Base-by-base conservation (phyloP, 2,329 filamentous ascomycete species). In the Penicillium sp. region DNA sequence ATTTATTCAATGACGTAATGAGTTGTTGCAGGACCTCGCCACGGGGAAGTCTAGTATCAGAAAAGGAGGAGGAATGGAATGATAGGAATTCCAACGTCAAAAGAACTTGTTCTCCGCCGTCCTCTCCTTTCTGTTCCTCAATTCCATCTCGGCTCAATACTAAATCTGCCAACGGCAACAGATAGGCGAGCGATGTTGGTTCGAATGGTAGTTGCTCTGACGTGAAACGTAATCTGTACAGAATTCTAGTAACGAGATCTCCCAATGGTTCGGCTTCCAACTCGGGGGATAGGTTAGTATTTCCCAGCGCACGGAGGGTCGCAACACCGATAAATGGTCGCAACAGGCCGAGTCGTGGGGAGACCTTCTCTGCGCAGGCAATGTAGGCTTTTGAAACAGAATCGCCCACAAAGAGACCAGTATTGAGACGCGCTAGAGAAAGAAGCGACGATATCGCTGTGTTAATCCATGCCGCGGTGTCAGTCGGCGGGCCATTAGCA, bases 141-240 rank as follows among this genome's bases (percentile, higher is more conserved):
- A 96, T 85, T 1, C 92, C 92, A 42, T 91, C 91, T 60, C 87
- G 86, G 58, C 85, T 83, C 20, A 99, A 80, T 18, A 97, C 82
- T 20, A 90, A 76, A 63, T 96, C 86, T 3, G 96, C 74, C 16
- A 99, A 79, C 0, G 93, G 91, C 28, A 97, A 77, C 51, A 91
- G 84, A 69, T 97, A 99, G 57, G 89, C 91, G 23, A 97, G 78
- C 1, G 93, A 93, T 3, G 94, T 87, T 2, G 85, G 81, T 69
- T 99, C 94, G 64, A 99, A 91, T 0, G 93, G 91, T n/a, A 92
- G 85, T 71, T 97, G 93, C 70, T 97, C 94, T 52, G 90, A 88
- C 38, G 92, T 83, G 70, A 96, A 96, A 16, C 92, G 88, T 53
- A 99, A 78, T 48, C 93, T 87, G 71, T 97, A 97, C 5, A 99